Evolutionary conservation across 257 asterid species (phyloP).

Genomic region (Solanum clarkiae): DNA sequence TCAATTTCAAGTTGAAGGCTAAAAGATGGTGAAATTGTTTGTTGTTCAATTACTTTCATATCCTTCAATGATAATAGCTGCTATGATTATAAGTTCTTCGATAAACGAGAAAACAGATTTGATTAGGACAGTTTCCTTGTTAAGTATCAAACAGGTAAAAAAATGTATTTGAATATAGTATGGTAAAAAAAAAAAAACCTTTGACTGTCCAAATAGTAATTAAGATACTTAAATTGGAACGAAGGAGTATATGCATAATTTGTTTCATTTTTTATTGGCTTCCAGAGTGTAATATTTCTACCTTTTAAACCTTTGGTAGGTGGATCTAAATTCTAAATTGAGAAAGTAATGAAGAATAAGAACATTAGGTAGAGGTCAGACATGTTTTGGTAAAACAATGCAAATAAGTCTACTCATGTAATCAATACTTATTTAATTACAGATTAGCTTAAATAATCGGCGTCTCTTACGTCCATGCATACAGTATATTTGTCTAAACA

Average conservation of each 20-base stretch:
- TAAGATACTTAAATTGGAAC: no score
- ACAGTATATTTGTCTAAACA: not conserved
- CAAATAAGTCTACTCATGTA: not conserved
- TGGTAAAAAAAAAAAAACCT: no score
- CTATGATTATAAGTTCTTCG: not conserved
- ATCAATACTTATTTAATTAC: not conserved
- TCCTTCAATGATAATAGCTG: not conserved
- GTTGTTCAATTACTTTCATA: not conserved
- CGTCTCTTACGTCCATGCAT: not conserved
- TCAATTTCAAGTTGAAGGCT: constrained; percentile 40
- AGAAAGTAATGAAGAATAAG: not conserved
- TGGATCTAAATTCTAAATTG: not conserved
- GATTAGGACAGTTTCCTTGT: not conserved
- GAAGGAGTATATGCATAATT: not conserved
- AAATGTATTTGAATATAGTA: not conserved
- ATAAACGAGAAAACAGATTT: not conserved
- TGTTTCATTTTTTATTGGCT: not conserved
- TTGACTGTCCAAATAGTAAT: no score
- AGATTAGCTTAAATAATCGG: not conserved
- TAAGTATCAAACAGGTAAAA: not conserved
- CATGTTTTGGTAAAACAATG: not conserved
- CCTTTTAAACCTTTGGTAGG: not conserved
- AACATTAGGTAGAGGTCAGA: not conserved
- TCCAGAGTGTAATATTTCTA: not conserved
- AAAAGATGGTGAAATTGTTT: not conserved